Percentiles rank a stretch among this genome's conserved stretches.
Conservation (phyloP, 164 flowering plant genomes). For the Taxillus chinensis region DNA sequence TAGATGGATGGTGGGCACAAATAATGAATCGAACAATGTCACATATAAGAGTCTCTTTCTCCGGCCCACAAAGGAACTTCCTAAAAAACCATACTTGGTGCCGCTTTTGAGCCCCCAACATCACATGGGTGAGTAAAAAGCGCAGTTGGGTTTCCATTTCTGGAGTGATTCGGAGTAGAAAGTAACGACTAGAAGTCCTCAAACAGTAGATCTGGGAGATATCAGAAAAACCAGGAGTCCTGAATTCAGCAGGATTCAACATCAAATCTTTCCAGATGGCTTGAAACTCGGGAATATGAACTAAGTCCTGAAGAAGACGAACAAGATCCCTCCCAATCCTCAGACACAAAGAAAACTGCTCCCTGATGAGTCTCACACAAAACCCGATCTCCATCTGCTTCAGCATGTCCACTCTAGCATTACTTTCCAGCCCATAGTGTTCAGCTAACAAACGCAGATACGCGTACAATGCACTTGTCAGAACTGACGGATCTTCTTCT, state of each 20-base stretch:
- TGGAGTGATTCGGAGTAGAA: slow-evolving; percentile 61
- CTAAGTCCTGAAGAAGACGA: slow-evolving; percentile 60
- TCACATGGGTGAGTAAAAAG: slow-evolving; percentile 71
- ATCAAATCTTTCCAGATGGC: slow-evolving; percentile 63
- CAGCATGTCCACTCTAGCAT: slow-evolving; percentile 28
- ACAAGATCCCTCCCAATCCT: slow-evolving; percentile 76
- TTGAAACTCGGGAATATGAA: slow-evolving; percentile 58
- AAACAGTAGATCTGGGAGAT: slow-evolving; percentile 44
- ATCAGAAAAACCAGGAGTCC: slow-evolving; percentile 40
- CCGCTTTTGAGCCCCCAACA: slow-evolving; percentile 61
- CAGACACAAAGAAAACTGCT: slow-evolving; percentile 51
- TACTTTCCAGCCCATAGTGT: slow-evolving; percentile 37
- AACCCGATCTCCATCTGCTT: slow-evolving; percentile 56
- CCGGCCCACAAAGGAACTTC: slow-evolving; percentile 53
- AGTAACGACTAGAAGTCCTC: slow-evolving; percentile 59
- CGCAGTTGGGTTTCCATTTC: slow-evolving; percentile 81
- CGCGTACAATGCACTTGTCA: slow-evolving; percentile 44
- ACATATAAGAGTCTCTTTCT: slow-evolving; percentile 40
- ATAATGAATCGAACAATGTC: slow-evolving; percentile 87
- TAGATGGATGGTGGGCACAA: slow-evolving; percentile 81
- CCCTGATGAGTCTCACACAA: slow-evolving; percentile 60
- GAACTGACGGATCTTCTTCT: slow-evolving; percentile 38
- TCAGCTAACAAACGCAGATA: slow-evolving; percentile 62
- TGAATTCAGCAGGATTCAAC: slow-evolving; percentile 36
- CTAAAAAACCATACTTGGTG: slow-evolving; percentile 72